Percentiles rank a stretch among this genome's conserved stretches.
phyloP scores from a whole-genome alignment of 495 filamentous ascomycete genomes.

The Tuber borchii region DNA sequence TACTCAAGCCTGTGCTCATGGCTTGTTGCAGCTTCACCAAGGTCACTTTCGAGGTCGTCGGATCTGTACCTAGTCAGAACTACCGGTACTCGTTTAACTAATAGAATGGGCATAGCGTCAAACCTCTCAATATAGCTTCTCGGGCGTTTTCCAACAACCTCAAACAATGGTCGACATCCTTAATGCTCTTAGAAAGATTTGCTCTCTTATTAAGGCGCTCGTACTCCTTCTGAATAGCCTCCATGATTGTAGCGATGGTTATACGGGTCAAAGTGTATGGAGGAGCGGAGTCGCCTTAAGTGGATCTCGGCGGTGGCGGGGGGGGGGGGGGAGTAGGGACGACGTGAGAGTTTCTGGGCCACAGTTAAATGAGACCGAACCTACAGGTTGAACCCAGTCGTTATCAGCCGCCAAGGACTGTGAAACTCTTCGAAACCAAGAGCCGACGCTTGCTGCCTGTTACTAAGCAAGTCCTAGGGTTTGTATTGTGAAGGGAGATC shows the following conservation, averaged over 20 bases:
- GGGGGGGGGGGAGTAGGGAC: neutral
- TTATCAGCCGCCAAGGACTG: neutral
- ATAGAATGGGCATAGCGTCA: constrained; percentile 14
- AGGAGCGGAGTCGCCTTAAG: constrained; percentile 1
- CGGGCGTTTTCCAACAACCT: constrained; percentile 65
- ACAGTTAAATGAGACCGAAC: neutral
- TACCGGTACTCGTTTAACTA: constrained; percentile 8
- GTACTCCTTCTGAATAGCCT: constrained; percentile 65
- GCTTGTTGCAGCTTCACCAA: constrained; percentile 80
- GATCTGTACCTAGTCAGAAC: constrained; percentile 49
- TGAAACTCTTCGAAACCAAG: neutral
- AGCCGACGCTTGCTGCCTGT: neutral
- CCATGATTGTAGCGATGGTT: constrained; percentile 49
- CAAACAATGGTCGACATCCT: constrained; percentile 74
- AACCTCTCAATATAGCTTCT: constrained; percentile 61
- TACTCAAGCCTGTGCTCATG: constrained; percentile 68
- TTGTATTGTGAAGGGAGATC: neutral
- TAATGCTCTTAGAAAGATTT: constrained; percentile 64
- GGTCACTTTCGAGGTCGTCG: constrained; percentile 59
- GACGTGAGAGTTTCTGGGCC: neutral
- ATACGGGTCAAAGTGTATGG: neutral
- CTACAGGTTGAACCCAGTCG: neutral
- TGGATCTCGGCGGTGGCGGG: neutral
- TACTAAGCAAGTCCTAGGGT: neutral
- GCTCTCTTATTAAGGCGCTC: constrained; percentile 60